Evolutionary conservation across 331 rosid genomes (phyloP), one percentile per base, ranked within the genome.

Genomic region (Saraca asoca): DNA sequence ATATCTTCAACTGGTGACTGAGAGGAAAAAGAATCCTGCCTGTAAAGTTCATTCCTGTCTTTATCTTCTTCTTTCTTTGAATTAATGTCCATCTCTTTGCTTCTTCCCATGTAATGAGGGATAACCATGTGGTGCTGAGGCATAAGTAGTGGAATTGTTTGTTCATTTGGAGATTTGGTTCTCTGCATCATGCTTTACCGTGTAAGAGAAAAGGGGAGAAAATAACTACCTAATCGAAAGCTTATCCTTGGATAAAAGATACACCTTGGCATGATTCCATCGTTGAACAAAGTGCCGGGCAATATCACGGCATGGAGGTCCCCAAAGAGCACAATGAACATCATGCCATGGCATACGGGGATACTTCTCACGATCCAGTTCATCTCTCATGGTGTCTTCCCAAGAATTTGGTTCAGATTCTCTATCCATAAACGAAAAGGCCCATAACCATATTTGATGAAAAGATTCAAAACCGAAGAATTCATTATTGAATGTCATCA

Each of bases 331-430:
- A 77, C 99, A 94, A 64, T 94, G 99, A 58, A 94, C 97, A 45
- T 94, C 99, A 78, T 94, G 99, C 99, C 99, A 94, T 45, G 99
- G 99, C 97, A 94, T 90, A 13, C 99, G 97, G 10, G 99, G 99
- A 82, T 83, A 90, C 75, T 81, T 94, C 54, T 52, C 53, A n/a
- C 99, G 97, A 65, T 90, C 95, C 76, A 94, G 72, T 85, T 90
- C 99, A 78, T 94, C 97, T 75, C 63, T 94, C 96, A 88, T 94
- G 46, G 96, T 86, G 78, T 94, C 99, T 80, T 90, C 99, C 99
- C 99, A 94, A 24, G 97, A 88, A 75, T 94, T 94, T 66, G 99
- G 99, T 78, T 94, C 99, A 51, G 99, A 94, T 75, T 94, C 99
- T 82, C 99, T 90, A 67, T 60, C 57, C 67, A 74, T 2, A 5